Evolutionary conservation across 2,329 filamentous ascomycete species (phyloP).

Genomic region (Proliferodiscus dingleyae): DNA sequence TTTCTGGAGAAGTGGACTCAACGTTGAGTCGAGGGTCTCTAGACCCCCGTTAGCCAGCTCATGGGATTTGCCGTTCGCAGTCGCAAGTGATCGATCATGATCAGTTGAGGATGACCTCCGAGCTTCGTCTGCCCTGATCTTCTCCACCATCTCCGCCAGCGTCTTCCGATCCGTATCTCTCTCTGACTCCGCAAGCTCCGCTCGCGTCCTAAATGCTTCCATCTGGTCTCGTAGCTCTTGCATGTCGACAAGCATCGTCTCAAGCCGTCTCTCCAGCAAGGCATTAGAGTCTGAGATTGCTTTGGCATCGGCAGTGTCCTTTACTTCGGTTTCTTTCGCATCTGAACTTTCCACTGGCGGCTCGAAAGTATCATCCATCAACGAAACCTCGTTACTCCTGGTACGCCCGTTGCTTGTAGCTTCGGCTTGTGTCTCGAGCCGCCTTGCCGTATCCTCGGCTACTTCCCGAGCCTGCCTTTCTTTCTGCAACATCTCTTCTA

Average conservation of each 20-base stretch:
- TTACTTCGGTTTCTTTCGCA: slow-evolving; percentile 7
- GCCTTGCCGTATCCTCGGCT: slow-evolving; percentile 76
- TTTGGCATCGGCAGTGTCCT: slow-evolving; percentile 59
- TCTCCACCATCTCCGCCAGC: slow-evolving; percentile 81
- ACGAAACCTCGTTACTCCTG: slow-evolving; percentile 34
- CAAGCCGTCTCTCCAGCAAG: slow-evolving; percentile 24
- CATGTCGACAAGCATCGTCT: slow-evolving; percentile 28
- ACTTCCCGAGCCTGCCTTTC: slow-evolving; percentile 78
- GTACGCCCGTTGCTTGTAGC: slow-evolving; percentile 37
- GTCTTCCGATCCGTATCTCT: slow-evolving; percentile 66
- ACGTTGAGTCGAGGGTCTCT: slow-evolving; percentile 4
- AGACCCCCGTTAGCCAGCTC: slow-evolving; percentile 9
- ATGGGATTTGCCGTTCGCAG: slow-evolving; percentile 1
- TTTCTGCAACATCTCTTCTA: slow-evolving; percentile 72
- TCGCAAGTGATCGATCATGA: slow-evolving; percentile 16
- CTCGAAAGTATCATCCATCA: slow-evolving; percentile 44
- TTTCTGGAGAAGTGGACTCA: slow-evolving; percentile 16
- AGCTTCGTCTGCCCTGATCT: slow-evolving; percentile 66
- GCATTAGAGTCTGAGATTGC: slow-evolving; percentile 71
- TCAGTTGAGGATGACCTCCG: slow-evolving; percentile 22
- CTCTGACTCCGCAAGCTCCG: slow-evolving; percentile 76
- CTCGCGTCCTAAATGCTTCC: slow-evolving; percentile 69
- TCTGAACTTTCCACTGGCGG: slow-evolving; percentile 35
- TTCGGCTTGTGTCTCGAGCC: slow-evolving; percentile 55
- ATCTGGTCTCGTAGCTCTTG: slow-evolving; percentile 25